Evolutionary conservation across 202 grass and related monocot genomes (phyloP).

Genomic region (Panicum hallii): DNA sequence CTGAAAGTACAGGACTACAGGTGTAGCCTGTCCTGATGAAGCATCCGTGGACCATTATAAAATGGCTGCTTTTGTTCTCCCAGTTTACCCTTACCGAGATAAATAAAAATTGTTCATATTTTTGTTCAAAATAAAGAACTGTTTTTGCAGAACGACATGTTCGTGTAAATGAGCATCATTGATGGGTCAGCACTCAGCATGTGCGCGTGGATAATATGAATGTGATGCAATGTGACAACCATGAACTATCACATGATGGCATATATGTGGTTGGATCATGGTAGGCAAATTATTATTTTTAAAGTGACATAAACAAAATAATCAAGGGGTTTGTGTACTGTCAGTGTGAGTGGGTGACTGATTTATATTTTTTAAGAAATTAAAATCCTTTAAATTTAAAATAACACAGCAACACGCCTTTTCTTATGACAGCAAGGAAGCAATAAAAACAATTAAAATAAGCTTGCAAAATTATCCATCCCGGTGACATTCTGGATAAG

Average conservation of each 20-base stretch:
- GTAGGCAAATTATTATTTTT: not conserved
- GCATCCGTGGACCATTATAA: not conserved
- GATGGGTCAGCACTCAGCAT: slow-evolving; percentile 37
- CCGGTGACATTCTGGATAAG: not conserved
- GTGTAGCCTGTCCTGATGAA: slow-evolving; percentile 13
- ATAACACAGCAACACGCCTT: not conserved
- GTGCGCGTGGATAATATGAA: slow-evolving; percentile 44
- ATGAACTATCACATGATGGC: slow-evolving; percentile 44
- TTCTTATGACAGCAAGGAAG: not conserved
- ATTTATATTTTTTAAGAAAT: not conserved
- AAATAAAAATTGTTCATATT: not conserved
- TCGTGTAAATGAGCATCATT: not conserved
- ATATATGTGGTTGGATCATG: not conserved
- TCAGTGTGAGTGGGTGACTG: not conserved
- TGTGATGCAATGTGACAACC: slow-evolving; percentile 27
- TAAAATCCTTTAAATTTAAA: not conserved
- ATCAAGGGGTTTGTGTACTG: not conserved
- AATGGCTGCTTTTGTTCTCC: not conserved
- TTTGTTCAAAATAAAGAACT: not conserved
- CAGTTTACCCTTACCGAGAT: not conserved
- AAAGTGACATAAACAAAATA: not conserved
- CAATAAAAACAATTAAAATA: not conserved
- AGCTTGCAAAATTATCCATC: not conserved
- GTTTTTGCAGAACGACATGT: not conserved
- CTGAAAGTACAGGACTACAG: slow-evolving; percentile 50